Conservation (phyloP, 2,329 filamentous ascomycete species). For the Thelonectria olida region DNA sequence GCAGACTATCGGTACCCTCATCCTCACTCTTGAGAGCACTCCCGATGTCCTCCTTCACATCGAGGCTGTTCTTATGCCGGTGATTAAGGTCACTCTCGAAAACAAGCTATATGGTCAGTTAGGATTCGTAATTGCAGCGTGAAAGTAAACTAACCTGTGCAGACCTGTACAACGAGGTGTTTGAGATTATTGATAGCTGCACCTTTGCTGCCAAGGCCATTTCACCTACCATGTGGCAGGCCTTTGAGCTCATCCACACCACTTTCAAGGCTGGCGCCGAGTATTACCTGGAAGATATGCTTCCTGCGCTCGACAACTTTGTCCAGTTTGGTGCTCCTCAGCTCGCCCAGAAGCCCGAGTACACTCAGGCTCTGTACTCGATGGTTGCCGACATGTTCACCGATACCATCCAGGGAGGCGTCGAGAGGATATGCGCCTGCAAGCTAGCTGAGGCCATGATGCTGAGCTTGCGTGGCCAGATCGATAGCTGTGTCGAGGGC, state of each 20-base stretch:
- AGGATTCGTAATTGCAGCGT: not conserved
- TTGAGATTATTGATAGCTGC: constrained; percentile 99
- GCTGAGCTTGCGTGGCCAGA: constrained; percentile 88
- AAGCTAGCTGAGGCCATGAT: constrained; percentile 97
- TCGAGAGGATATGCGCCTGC: constrained; percentile 96
- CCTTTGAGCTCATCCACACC: constrained; percentile 94
- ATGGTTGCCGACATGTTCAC: constrained; percentile 97
- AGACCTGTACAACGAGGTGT: constrained; percentile 97
- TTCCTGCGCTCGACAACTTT: constrained; percentile 97
- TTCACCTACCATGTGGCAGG: constrained; percentile 97
- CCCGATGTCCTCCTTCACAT: constrained; percentile 94
- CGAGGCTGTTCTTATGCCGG: constrained; percentile 95
- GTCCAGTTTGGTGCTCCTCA: constrained; percentile 89
- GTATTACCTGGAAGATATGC: constrained; percentile 98
- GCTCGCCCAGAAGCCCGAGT: constrained; percentile 83
- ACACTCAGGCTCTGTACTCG: constrained; percentile 86
- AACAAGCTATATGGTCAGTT: constrained; percentile 90
- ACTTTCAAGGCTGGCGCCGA: constrained; percentile 98
- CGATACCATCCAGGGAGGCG: constrained; percentile 89
- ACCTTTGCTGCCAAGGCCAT: constrained; percentile 97
- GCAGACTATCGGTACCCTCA: constrained; percentile 97
- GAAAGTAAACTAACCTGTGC: constrained; percentile 26
- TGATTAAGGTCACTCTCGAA: constrained; percentile 94
- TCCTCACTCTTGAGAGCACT: constrained; percentile 95
- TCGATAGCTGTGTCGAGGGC: constrained; percentile 87